phyloP scores from a whole-genome alignment of 139 green algal species.

The Mesotaenium endlicherianum region DNA sequence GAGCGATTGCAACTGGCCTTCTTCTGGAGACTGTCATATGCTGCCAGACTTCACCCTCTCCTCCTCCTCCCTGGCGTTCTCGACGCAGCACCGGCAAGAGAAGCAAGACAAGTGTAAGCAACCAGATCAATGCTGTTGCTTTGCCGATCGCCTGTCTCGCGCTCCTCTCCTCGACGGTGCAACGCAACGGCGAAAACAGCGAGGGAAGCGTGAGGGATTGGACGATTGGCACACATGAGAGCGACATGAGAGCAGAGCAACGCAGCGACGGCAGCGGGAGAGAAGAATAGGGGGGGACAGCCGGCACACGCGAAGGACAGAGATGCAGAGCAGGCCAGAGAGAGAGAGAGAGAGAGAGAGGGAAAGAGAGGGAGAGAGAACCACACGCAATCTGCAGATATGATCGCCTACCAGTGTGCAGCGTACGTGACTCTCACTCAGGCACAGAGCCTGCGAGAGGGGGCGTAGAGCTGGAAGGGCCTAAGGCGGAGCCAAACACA shows the following conservation, averaged over 20 bases:
- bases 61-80: too few relatives aligned
- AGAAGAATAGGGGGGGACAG: constrained; percentile 1
- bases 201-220: too few relatives aligned
- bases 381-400: too few relatives aligned
- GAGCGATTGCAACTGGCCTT: neutral
- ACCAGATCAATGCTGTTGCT: neutral
- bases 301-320: neutral
- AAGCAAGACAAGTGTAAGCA: neutral
- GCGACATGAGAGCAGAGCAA: too few relatives aligned
- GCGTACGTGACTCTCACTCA: too few relatives aligned
- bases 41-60: too few relatives aligned
- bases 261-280: neutral
- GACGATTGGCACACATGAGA: too few relatives aligned
- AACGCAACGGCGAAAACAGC: too few relatives aligned
- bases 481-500: too few relatives aligned
- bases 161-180: neutral
- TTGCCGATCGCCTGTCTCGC: neutral
- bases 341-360: constrained; percentile 17
- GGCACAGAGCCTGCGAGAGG: neutral
- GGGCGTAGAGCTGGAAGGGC: too few relatives aligned
- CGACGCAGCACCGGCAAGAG: neutral
- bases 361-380: constrained; percentile 6
- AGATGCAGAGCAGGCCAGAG: neutral
- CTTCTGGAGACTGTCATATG: neutral
- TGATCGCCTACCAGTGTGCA: too few relatives aligned